A percentile compares a stretch with the other conserved stretches of the same genome.
phyloP scores from a whole-genome alignment of 225 moss, liverwort and hornwort genomes.

The Pseudisothecium myosuroides region DNA sequence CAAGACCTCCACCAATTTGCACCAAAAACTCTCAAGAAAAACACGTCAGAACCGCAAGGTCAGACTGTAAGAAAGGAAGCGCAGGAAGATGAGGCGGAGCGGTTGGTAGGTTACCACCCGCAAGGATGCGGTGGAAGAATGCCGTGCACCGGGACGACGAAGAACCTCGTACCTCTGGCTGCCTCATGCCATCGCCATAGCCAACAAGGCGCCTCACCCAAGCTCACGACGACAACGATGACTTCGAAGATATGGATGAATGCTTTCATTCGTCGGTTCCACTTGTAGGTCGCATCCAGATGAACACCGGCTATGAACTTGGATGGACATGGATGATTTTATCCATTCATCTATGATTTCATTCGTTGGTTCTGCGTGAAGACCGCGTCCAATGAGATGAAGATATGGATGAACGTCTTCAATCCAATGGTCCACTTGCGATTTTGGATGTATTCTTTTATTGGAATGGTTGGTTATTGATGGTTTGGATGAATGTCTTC shows the following conservation, averaged over 20 bases:
- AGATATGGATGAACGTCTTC: not conserved
- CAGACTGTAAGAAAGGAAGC: not conserved
- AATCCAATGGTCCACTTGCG: not conserved
- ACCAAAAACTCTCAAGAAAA: not conserved
- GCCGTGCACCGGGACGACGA: not conserved
- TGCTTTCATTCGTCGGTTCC: not conserved
- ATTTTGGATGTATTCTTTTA: not conserved
- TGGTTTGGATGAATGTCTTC: not conserved
- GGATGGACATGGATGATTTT: not conserved
- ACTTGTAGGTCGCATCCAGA: not conserved
- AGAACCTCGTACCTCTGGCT: not conserved
- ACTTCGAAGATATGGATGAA: constrained; percentile 10
- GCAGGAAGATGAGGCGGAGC: not conserved
- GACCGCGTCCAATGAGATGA: not conserved
- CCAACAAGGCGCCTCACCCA: not conserved
- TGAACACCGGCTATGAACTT: not conserved
- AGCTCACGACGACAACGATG: not conserved
- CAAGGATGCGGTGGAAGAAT: not conserved
- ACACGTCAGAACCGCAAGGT: not conserved
- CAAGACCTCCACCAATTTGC: not conserved
- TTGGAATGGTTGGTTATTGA: too few species aligned
- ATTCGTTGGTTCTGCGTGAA: not conserved
- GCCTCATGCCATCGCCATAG: not conserved
- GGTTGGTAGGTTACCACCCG: not conserved
- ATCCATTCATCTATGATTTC: accelerated